Base-by-base conservation (phyloP, 306 rosid genomes). In the Citrullus amarus region DNA sequence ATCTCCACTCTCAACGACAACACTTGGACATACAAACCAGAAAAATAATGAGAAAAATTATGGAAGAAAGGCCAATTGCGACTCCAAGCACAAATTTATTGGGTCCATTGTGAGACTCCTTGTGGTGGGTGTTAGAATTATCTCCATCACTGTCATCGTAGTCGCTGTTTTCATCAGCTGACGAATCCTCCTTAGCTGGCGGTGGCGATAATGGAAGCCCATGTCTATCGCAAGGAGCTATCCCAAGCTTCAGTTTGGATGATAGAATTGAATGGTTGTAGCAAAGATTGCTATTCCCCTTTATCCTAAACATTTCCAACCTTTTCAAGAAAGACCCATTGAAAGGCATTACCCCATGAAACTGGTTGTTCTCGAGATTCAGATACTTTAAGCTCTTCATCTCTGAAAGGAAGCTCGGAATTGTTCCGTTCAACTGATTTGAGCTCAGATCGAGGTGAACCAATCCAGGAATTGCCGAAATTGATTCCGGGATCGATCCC, bases 401-500 rank as follows among this genome's bases (percentile, higher is more conserved):
- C 17, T 88, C 87, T 0, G 96, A 80, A 34, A 94, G 84, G 90
- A 88, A 92, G 78, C 80, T 92, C 8, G 98, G 98, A 73, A 94
- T 87, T 20, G 97, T 80, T 14, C 98, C 98, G 12, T 94, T 94
- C 10, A 94, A 85, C 86, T 89, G 92, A 71, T 94, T 94, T 8
- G 94, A 90, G 83, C 97, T 94, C 85, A 94, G 96, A 92, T 94
- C 98, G 84, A 93, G 18, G 80, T 93, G 97, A 74, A 81, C 82
- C 62, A 92, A 75, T 10, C 81, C 84, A 0, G 96, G 89, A 1
- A 93, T 69, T 6, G 96, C 96, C 6, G 98, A 92, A 3, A 92
- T 65, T 0, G 97, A 88, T 72, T 85, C 96, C 0, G 97, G 97
- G 4, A 93, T 85, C 1, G 93, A 59, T 11, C 98, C 98, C 7